Evolutionary conservation across 2,329 filamentous ascomycete species (phyloP), one percentile per base, ranked within the genome.

Genomic region (Phoma sp.): DNA sequence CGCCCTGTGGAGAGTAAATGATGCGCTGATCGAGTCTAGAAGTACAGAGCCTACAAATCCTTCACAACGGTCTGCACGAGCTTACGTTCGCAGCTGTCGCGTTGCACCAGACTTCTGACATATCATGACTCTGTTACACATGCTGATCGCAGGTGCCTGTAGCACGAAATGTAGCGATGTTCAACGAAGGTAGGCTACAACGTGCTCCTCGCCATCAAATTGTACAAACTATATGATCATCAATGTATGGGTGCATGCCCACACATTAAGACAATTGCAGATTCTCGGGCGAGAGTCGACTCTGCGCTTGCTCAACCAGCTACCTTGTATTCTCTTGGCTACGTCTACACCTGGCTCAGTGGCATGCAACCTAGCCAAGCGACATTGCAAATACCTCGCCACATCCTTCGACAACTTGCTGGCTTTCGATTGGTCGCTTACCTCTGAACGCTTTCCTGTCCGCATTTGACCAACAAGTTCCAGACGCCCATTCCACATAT

Each of bases 11-110:
- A 45, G 26, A 56, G 50, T 29, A 59, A 52, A 42, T 49, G 15
- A 29, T 29, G 55, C 38, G 56, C 37, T 52, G 52, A 50, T 56
- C 52, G 36, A 42, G 47, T 50, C 52, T 47, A 50, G 52, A 50
- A 40, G 46, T 30, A 29, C 23, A 25, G 17, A 40, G 36, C 36
- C 32, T 28, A 32, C 29, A 18, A 38, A 45, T 50, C 47, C 52
- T 42, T 20, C 18, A 32, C 25, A 17, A 42, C 18, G n/a, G 32
- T 32, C 36, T 42, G 52, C 47, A 50, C 47, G 46, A 47, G 46
- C 33, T 33, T 45, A 30, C 20, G 42, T 42, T 37, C 40, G 46
- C 52, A 49, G 20, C 28, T 40, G 23, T 47, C 25, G 12, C 23
- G 40, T 49, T 39, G 36, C 32, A 50, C 52, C 23, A 32, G 21